A percentile compares a stretch with the other conserved stretches of the same genome.
phyloP scores from a whole-genome alignment of 768 basidiomycete genomes.

The Candolleomyces eurysporus region DNA sequence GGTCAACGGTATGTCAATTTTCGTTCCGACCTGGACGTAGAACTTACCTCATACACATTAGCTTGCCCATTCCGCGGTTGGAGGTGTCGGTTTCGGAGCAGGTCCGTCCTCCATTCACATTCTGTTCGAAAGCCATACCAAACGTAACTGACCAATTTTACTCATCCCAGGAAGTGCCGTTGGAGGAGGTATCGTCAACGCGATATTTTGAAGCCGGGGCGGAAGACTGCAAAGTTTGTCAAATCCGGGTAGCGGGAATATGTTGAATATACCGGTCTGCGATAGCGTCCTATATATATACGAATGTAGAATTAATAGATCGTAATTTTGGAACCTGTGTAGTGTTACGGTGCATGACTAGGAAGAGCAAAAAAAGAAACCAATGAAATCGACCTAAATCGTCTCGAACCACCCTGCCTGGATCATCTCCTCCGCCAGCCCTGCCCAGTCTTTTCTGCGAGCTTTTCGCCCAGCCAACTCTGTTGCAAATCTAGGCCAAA shows the following conservation, averaged over 20 bases:
- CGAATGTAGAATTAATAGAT: not conserved
- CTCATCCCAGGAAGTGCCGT: constrained; percentile 39
- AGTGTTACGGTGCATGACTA: not conserved
- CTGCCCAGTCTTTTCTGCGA: constrained; percentile 58
- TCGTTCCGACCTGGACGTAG: not conserved
- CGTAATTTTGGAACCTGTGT: not conserved
- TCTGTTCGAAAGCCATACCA: constrained; percentile 29
- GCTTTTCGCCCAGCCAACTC: constrained; percentile 80
- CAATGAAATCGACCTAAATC: not conserved
- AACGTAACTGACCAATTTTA: not conserved
- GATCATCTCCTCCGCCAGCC: constrained; percentile 71
- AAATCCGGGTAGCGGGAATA: no score
- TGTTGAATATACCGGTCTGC: not conserved
- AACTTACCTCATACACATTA: constrained; percentile 14
- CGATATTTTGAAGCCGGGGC: constrained; percentile 37
- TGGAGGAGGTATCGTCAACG: constrained; percentile 42
- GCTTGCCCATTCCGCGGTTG: constrained; percentile 56
- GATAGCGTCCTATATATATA: not conserved
- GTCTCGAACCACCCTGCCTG: constrained; percentile 73
- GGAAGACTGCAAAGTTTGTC: not conserved
- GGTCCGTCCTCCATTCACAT: constrained; percentile 34
- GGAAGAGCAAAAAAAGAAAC: not conserved
- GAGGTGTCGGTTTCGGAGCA: constrained; percentile 74
- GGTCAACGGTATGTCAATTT: constrained; percentile 44
- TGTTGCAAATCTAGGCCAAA: constrained; percentile 65